A percentile compares a stretch with the other conserved stretches of the same genome.
phyloP scores from a whole-genome alignment of 805 yeast genomes.

The Yarrowia phangngaensis region DNA sequence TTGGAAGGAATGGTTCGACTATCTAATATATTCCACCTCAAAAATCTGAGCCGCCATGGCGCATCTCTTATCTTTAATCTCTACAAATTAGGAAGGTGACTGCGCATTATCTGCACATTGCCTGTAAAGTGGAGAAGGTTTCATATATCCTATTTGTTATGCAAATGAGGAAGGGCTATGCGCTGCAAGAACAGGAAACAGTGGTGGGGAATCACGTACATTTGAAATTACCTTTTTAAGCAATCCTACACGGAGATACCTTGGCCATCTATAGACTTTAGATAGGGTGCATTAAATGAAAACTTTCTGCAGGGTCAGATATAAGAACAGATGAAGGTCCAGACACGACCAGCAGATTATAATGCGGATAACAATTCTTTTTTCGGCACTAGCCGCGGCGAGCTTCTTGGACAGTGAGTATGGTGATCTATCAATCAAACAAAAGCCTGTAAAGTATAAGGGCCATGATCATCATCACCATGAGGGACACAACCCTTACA shows the following conservation, averaged over 20 bases:
- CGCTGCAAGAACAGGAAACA: no score
- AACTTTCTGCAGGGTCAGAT: constrained; percentile 2
- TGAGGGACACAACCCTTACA: constrained; percentile 2
- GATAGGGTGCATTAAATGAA: no score
- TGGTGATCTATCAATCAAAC: constrained; percentile 18
- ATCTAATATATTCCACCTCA: no score
- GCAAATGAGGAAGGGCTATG: constrained; percentile 25
- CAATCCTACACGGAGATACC: no score
- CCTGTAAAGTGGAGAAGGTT: constrained; percentile 16
- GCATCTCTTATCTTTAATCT: no score
- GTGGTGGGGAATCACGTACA: no score
- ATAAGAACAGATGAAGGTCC: not conserved
- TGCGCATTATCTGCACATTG: not conserved
- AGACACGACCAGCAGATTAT: not conserved
- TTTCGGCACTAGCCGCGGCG: constrained; percentile 3
- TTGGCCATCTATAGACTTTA: no score
- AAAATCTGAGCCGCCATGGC: no score
- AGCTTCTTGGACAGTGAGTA: constrained; percentile 23
- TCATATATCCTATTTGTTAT: no score
- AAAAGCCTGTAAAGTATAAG: constrained; percentile 16
- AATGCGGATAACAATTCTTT: constrained; percentile 5
- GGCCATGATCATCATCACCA: constrained; percentile 16
- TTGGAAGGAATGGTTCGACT: no score
- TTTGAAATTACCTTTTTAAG: no score
- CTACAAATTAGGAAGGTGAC: constrained; percentile 1